These are phyloP conservation scores for Apiotrichum brassicae DNA, from an alignment of 1,284 basidiomycete species.

Conservation along the genomic window DNA sequence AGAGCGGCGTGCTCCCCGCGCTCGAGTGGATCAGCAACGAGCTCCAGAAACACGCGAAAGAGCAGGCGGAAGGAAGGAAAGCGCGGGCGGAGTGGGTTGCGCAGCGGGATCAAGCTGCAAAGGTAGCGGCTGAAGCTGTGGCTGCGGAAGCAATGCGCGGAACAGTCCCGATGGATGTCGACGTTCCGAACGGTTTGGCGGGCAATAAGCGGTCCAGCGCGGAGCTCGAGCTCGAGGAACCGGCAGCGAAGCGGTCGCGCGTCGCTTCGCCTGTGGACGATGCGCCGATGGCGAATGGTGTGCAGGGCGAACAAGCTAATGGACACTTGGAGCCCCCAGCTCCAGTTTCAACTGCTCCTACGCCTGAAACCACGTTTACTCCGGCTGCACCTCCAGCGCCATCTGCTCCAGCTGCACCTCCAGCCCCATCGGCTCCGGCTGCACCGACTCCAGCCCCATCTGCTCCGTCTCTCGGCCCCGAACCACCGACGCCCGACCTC, in stretches of 20 bases:
- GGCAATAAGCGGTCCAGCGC: neutral
- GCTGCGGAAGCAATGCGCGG: neutral
- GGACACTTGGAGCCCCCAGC: too few relatives aligned
- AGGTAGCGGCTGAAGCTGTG: too few relatives aligned
- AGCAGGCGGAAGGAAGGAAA: neutral
- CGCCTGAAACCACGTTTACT: too few relatives aligned
- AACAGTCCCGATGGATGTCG: slow-evolving; percentile 5
- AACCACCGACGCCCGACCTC: neutral
- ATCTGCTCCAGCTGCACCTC: neutral
- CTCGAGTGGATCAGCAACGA: slow-evolving; percentile 30
- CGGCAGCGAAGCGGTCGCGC: slow-evolving; percentile 6
- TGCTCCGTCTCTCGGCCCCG: neutral
- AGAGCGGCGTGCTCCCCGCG: slow-evolving; percentile 26
- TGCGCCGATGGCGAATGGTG: too few relatives aligned
- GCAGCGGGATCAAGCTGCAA: slow-evolving; percentile 6
- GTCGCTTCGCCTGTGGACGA: neutral
- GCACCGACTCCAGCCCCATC: neutral
- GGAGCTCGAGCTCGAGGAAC: slow-evolving; percentile 1
- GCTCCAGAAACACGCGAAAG: slow-evolving; percentile 12
- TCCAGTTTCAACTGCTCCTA: too few relatives aligned
- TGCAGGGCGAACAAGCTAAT: too few relatives aligned
- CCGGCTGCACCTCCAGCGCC: slow-evolving; percentile 5
- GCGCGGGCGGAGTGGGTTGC: neutral
- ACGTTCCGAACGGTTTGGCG: neutral
- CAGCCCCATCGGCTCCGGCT: slow-evolving; percentile 9